Evolutionary conservation across 2,329 filamentous ascomycete genomes (phyloP).

Genomic region (Diplodia seriata): DNA sequence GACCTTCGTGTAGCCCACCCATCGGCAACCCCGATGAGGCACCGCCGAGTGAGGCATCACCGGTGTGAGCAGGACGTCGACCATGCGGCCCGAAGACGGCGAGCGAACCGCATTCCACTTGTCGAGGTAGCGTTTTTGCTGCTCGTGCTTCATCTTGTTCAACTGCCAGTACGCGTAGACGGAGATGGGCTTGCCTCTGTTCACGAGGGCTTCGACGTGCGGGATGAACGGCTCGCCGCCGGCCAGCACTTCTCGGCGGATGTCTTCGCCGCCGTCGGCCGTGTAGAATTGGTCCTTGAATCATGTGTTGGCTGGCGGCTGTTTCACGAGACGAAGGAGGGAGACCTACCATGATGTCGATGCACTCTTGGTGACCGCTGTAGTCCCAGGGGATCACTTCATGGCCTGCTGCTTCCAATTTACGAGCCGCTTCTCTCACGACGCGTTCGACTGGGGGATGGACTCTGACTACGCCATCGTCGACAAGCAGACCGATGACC

Average conservation of each 20-base stretch:
- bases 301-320: slow-evolving; percentile 23
- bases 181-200: slow-evolving; percentile 38
- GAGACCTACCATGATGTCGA: slow-evolving; percentile 24
- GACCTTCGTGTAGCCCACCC: slow-evolving; percentile 54
- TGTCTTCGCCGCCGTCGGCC: slow-evolving; percentile 18
- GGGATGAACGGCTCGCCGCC: slow-evolving; percentile 44
- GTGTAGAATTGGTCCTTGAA: slow-evolving; percentile 18
- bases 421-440: slow-evolving; percentile 41
- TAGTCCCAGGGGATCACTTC: slow-evolving; percentile 43
- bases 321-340: neutral
- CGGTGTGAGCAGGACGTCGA: slow-evolving; percentile 49
- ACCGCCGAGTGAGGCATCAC: slow-evolving; percentile 49
- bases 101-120: slow-evolving; percentile 46
- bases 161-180: slow-evolving; percentile 43
- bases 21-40: slow-evolving; percentile 52
- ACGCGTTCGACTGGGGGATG: slow-evolving; percentile 38
- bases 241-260: slow-evolving; percentile 32
- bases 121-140: slow-evolving; percentile 47
- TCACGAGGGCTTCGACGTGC: slow-evolving; percentile 42
- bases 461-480: slow-evolving; percentile 25
- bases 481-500: slow-evolving; percentile 39
- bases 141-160: slow-evolving; percentile 36
- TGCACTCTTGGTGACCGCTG: slow-evolving; percentile 37
- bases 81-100: slow-evolving; percentile 40
- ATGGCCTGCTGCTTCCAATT: slow-evolving; percentile 41